A percentile compares a stretch with the other conserved stretches of the same genome.
Conservation (phyloP, 768 basidiomycete genomes). For the Clitopilus passeckerianus region DNA sequence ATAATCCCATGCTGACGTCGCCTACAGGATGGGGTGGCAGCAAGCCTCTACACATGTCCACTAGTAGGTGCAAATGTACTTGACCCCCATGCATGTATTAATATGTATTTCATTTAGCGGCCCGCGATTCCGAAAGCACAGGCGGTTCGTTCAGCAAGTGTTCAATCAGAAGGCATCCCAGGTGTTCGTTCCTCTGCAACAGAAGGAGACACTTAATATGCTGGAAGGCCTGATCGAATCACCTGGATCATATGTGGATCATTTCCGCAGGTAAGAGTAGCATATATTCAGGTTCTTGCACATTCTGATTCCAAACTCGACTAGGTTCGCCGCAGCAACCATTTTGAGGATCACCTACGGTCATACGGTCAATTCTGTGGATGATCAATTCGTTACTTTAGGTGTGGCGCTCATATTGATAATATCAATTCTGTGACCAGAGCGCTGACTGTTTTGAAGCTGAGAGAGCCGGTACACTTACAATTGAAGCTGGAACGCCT, state of each 20-base stretch:
- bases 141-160: conserved; percentile 42
- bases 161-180: conserved; percentile 40
- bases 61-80: conserved; percentile 34
- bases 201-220: conserved; percentile 35
- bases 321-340: conserved; percentile 40
- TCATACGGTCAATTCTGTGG: conserved; percentile 34
- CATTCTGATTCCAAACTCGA: neutral
- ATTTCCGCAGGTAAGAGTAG: conserved; percentile 32
- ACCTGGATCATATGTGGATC: conserved; percentile 34
- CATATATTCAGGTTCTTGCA: neutral
- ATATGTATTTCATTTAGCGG: conserved; percentile 25
- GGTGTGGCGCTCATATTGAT: conserved; percentile 21
- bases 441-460: conserved; percentile 19
- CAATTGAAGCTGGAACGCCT: conserved; percentile 39
- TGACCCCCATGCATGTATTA: neutral
- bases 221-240: conserved; percentile 32
- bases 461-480: conserved; percentile 40
- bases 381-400: conserved; percentile 38
- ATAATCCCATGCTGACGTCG: neutral
- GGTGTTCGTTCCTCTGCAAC: conserved; percentile 35
- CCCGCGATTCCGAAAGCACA: conserved; percentile 46
- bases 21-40: conserved; percentile 44
- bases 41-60: conserved; percentile 40
- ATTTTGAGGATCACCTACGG: conserved; percentile 48
- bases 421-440: neutral